Conservation (phyloP, 2,329 filamentous ascomycete genomes). For the Helminthosporium solani region DNA sequence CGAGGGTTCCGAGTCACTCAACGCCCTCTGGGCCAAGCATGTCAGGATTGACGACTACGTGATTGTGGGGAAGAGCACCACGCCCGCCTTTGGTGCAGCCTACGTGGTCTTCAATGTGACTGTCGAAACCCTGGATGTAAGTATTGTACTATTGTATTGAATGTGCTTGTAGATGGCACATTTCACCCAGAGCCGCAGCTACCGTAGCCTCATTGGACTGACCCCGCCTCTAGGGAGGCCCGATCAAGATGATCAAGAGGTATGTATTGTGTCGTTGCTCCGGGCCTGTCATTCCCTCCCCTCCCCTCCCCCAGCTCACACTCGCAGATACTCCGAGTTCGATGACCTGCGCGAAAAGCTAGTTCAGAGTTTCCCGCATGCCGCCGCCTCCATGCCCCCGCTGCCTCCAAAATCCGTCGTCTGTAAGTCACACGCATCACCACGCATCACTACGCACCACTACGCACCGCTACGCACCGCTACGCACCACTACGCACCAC, state of each 20-base stretch:
- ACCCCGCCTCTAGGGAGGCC: slow-evolving; percentile 2
- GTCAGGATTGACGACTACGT: slow-evolving; percentile 64
- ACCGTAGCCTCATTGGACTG: neutral
- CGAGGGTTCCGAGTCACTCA: slow-evolving; percentile 57
- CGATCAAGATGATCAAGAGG: slow-evolving; percentile 6
- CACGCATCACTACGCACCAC: too few relatives aligned
- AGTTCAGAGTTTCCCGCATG: slow-evolving; percentile 77
- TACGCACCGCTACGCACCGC: too few relatives aligned
- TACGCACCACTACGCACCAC: too few relatives aligned
- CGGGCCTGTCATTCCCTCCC: neutral
- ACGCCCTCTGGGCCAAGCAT: slow-evolving; percentile 61
- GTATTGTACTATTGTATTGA: too few relatives aligned
- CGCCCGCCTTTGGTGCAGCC: slow-evolving; percentile 64
- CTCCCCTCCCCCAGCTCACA: slow-evolving; percentile 23
- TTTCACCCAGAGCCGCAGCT: too few relatives aligned
- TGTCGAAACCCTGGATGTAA: slow-evolving; percentile 80
- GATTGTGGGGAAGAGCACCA: slow-evolving; percentile 58
- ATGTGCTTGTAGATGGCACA: too few relatives aligned
- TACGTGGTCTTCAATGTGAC: slow-evolving; percentile 95
- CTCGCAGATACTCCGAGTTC: slow-evolving; percentile 83
- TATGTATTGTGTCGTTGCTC: slow-evolving; percentile 10
- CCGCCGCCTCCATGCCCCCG: slow-evolving; percentile 80
- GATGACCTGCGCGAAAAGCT: slow-evolving; percentile 76
- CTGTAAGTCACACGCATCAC: slow-evolving; percentile 62
- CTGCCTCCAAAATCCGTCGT: slow-evolving; percentile 90